Conservation (phyloP, 2,329 filamentous ascomycete species). For the Aspergillus spinulosporus region DNA sequence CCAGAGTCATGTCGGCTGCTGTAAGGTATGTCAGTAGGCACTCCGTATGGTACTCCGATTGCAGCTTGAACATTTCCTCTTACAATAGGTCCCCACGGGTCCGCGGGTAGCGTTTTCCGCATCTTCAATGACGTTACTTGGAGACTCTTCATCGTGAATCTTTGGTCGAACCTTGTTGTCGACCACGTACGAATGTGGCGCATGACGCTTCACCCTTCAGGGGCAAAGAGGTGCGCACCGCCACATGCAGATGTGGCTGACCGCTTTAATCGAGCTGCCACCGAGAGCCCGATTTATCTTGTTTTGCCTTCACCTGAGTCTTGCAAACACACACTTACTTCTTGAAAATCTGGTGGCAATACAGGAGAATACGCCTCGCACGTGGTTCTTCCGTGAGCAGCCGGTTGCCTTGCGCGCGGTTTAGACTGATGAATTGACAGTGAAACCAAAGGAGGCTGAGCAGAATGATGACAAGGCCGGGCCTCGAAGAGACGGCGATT, state of each 20-base stretch:
- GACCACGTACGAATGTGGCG: neutral
- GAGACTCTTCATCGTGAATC: neutral
- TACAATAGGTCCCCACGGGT: no score
- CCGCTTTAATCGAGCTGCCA: neutral
- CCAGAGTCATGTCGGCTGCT: neutral
- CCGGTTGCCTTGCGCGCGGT: neutral
- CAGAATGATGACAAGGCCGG: neutral
- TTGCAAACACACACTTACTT: neutral
- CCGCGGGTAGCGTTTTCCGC: neutral
- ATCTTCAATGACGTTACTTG: neutral
- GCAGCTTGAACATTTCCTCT: no score
- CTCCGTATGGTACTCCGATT: no score
- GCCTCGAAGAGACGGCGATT: neutral
- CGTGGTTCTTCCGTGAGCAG: neutral
- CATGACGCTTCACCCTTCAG: neutral
- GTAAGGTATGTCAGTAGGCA: no score
- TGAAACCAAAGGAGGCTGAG: constrained; percentile 1
- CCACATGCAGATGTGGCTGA: neutral
- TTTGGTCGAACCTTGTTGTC: neutral
- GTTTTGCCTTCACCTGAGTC: neutral
- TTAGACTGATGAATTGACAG: neutral
- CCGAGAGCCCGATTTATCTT: neutral
- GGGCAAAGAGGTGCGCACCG: neutral
- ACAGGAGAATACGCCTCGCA: neutral
- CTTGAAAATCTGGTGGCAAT: neutral